Conservation (phyloP, 345 rosid genomes). For the Eucalyptus cloeziana region DNA sequence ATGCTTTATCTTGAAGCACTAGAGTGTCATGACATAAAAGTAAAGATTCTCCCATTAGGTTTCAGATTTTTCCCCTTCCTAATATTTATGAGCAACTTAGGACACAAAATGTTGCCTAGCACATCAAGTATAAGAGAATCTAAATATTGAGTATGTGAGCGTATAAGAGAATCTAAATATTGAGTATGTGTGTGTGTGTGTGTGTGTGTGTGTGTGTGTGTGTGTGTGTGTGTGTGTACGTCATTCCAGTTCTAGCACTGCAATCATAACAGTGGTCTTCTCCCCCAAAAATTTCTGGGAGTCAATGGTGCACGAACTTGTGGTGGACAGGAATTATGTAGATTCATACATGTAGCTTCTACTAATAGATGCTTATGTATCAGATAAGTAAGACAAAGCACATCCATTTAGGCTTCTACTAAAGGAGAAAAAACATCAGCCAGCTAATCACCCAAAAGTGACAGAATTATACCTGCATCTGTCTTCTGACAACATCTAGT, state of each 20-base stretch:
- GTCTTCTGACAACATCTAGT: slow-evolving; percentile 92
- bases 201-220: too few relatives aligned
- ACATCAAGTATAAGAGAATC: neutral
- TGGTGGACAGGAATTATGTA: neutral
- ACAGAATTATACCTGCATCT: slow-evolving; percentile 81
- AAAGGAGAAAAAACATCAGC: neutral
- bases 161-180: too few relatives aligned
- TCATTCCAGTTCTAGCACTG: neutral
- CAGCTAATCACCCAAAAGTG: neutral
- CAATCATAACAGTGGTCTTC: neutral
- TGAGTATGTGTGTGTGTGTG: neutral
- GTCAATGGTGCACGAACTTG: neutral
- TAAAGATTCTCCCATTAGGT: neutral
- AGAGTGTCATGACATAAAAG: neutral
- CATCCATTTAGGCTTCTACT: neutral
- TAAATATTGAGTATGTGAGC: neutral
- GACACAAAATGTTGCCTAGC: neutral
- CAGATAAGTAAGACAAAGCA: neutral
- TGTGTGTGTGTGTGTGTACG: accelerated
- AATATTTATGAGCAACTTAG: neutral
- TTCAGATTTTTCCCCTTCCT: neutral
- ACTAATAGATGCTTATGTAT: neutral
- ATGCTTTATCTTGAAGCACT: neutral
- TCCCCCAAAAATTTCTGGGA: neutral
- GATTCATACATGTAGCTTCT: neutral